Conservation (phyloP, 2,329 filamentous ascomycete species). For the Fusarium metavorans region DNA sequence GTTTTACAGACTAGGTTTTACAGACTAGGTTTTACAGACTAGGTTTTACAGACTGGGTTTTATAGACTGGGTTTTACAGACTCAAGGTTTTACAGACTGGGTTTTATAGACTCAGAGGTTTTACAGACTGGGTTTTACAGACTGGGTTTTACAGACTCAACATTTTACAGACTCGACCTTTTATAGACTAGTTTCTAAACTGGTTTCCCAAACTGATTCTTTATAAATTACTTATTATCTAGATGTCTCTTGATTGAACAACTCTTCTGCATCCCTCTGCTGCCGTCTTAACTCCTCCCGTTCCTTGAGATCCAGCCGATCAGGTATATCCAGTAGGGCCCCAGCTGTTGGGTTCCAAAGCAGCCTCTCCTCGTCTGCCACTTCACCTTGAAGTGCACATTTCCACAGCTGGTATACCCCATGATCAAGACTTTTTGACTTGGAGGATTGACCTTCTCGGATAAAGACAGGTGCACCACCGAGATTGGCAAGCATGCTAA, state of each 20-base stretch:
- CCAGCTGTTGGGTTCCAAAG: background rate
- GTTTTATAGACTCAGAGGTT: no score
- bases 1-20: no score
- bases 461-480: background rate
- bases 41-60: no score
- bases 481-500: background rate
- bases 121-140: no score
- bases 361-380: background rate
- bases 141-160: no score
- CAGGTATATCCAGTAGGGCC: background rate
- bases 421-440: background rate
- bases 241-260: background rate
- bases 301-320: background rate
- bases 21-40: no score
- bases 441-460: background rate
- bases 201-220: no score
- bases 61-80: no score
- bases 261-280: background rate
- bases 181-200: no score
- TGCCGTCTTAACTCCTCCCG: background rate
- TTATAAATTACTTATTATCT: no score
- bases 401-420: background rate
- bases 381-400: background rate
- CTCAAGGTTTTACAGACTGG: no score
- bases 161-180: no score